Evolutionary conservation across 2,329 filamentous ascomycete genomes (phyloP), one percentile per base, ranked within the genome.

Genomic region (Verticillium tricorpus): DNA sequence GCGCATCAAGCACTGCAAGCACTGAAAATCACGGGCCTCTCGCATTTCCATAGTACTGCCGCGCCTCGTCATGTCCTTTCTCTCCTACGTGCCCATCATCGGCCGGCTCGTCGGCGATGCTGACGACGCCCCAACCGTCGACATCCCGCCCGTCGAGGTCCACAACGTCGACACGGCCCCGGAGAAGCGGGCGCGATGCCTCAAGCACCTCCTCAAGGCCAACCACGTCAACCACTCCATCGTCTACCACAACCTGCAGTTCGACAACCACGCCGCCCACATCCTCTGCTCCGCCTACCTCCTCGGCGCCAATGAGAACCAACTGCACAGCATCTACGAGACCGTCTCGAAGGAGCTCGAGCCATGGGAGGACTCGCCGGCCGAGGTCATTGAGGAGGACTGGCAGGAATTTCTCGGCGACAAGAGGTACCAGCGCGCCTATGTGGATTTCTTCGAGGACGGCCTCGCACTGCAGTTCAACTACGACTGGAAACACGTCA

Each of bases 361-460:
- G 66, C 82, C 87, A 28, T 99, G 95, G 95, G 75, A 79, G 60
- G 88, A 93, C 67, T 92, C 93, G 1, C 95, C 95, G 0, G 87
- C 88, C 5, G 95, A 99, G 76, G 85, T 99, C 59, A 86, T 87
- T 19, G 83, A 88, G 65, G 83, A 89, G 61, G 95, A 99, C 73
- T 99, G 95, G 94, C 83, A 88, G 65, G 89, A 94, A 62, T 95
- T 87, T 69, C 74, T 97, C 35, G 93, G 94, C 25, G 86, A 92
- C 72, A 84, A 83, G 69, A 86, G 80, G 65, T 97, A 96, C 71
- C 92, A 99, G 75, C 85, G 94, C 63, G 94, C 93, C 0, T 99
- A 89, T 71, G 81, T 99, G 61, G 93, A 99, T 73, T 98, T 95
- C 73, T 98, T 96, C 71, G 95, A 99, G 73, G 95, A 99, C 73